phyloP scores from a whole-genome alignment of 345 rosid species.

The Gossypium arboreum region DNA sequence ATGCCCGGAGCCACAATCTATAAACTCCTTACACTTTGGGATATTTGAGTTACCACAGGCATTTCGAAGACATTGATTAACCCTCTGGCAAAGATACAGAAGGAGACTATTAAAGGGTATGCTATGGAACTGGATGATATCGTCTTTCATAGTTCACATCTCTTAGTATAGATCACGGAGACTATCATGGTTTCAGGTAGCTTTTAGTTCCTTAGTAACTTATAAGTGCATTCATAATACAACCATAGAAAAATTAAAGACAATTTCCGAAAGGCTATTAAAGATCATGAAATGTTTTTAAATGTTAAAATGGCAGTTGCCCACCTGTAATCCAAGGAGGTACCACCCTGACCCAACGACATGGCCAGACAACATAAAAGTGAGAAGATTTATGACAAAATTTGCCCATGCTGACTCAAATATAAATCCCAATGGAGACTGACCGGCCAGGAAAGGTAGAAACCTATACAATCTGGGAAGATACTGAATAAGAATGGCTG shows the following conservation, averaged over 20 bases:
- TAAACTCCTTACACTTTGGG: constrained; percentile 24
- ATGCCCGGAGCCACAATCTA: constrained; percentile 59
- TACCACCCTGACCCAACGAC: constrained; percentile 85
- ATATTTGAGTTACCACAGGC: constrained; percentile 38
- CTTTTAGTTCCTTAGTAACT: not conserved
- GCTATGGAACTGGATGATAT: not conserved
- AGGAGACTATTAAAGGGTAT: not conserved
- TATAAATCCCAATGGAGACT: constrained; percentile 63
- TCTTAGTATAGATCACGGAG: not conserved
- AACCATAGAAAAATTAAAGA: not conserved
- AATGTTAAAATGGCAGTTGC: constrained; percentile 7
- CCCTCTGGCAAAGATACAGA: constrained; percentile 53
- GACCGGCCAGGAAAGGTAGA: constrained; percentile 70
- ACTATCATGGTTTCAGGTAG: not conserved
- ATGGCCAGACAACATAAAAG: constrained; percentile 70
- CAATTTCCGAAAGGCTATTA: not conserved
- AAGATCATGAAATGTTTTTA: not conserved
- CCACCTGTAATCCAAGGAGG: constrained; percentile 80
- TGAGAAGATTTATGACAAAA: constrained; percentile 77
- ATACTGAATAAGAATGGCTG: constrained; percentile 63
- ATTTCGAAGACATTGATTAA: constrained; percentile 71
- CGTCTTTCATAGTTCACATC: not conserved
- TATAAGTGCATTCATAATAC: not conserved
- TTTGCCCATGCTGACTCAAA: constrained; percentile 91
- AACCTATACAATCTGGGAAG: constrained; percentile 69